These are phyloP conservation scores for Sporothrix brunneoviolacea DNA, from an alignment of 2,329 filamentous ascomycete species.

Conservation along the genomic window DNA sequence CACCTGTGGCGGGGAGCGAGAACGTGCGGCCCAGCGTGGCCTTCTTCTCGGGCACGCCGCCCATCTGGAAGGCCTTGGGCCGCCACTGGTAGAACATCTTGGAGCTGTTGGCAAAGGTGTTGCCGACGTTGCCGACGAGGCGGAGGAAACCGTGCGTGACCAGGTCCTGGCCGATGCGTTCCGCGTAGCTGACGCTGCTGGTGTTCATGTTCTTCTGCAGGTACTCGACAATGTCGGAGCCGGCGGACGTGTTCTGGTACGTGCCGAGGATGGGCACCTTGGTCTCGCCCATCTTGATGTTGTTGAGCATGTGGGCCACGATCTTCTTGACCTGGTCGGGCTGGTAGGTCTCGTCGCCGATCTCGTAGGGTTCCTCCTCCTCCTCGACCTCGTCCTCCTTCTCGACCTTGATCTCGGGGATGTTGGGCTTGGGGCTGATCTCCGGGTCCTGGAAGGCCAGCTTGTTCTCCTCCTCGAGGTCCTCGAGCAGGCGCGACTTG, in stretches of 20 bases:
- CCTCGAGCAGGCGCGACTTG: slow-evolving; percentile 93
- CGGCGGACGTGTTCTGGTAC: slow-evolving; percentile 86
- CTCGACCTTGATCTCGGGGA: slow-evolving; percentile 77
- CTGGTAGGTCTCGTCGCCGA: slow-evolving; percentile 81
- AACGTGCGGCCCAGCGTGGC: slow-evolving; percentile 64
- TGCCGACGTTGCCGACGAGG: slow-evolving; percentile 89
- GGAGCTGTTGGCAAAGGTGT: slow-evolving; percentile 93
- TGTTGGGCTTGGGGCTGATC: slow-evolving; percentile 56
- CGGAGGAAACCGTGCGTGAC: slow-evolving; percentile 80
- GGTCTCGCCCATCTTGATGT: slow-evolving; percentile 78
- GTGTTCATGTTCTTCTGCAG: slow-evolving; percentile 82
- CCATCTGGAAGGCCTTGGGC: slow-evolving; percentile 79
- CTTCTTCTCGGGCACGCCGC: slow-evolving; percentile 86
- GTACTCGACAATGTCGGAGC: slow-evolving; percentile 92
- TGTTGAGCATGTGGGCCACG: slow-evolving; percentile 75
- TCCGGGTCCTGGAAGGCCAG: slow-evolving; percentile 89
- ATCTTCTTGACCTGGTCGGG: slow-evolving; percentile 89
- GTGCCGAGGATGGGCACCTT: slow-evolving; percentile 95
- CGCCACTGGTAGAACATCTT: slow-evolving; percentile 98
- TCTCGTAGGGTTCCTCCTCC: slow-evolving; percentile 78
- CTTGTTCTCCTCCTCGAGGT: slow-evolving; percentile 97
- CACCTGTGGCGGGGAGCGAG: slow-evolving; percentile 50
- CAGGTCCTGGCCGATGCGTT: slow-evolving; percentile 91
- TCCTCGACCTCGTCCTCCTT: slow-evolving; percentile 55
- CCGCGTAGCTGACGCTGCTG: slow-evolving; percentile 80